Percentiles rank a stretch among this genome's conserved stretches.
These are phyloP conservation scores for Artemisia annua DNA, from an alignment of 129 eudicot genomes.

Conservation along the genomic window DNA sequence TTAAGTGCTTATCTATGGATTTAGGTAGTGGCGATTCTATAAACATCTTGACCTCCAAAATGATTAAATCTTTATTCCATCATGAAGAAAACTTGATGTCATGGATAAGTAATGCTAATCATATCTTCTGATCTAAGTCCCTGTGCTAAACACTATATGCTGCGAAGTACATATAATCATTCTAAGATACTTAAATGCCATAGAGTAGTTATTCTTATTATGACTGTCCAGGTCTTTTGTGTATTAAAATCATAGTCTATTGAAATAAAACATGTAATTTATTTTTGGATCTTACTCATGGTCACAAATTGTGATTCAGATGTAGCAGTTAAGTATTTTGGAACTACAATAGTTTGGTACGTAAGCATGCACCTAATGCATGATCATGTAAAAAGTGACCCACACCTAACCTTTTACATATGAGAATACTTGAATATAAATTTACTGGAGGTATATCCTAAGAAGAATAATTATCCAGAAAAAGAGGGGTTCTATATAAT, in stretches of 20 bases:
- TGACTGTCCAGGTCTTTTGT: neutral
- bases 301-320: constrained; percentile 9
- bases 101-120: neutral
- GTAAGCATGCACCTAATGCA: constrained; percentile 5
- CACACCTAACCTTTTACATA: neutral
- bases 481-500: neutral
- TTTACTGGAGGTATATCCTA: too few species aligned
- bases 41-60: neutral
- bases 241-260: constrained; percentile 6
- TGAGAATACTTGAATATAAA: too few species aligned
- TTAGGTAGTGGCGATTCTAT: neutral
- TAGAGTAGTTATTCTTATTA: neutral
- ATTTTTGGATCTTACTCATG: neutral
- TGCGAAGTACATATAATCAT: neutral
- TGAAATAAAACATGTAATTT: constrained; percentile 4
- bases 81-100: neutral
- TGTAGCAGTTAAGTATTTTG: constrained; percentile 1
- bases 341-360: neutral
- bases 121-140: neutral
- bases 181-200: neutral
- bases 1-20: neutral
- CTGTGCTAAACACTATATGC: neutral
- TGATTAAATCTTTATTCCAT: neutral
- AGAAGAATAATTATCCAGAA: neutral
- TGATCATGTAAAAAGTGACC: constrained; percentile 13